Evolutionary conservation across 169 alveolate genomes (phyloP).

Genomic region (Amoebophrya sp.): DNA sequence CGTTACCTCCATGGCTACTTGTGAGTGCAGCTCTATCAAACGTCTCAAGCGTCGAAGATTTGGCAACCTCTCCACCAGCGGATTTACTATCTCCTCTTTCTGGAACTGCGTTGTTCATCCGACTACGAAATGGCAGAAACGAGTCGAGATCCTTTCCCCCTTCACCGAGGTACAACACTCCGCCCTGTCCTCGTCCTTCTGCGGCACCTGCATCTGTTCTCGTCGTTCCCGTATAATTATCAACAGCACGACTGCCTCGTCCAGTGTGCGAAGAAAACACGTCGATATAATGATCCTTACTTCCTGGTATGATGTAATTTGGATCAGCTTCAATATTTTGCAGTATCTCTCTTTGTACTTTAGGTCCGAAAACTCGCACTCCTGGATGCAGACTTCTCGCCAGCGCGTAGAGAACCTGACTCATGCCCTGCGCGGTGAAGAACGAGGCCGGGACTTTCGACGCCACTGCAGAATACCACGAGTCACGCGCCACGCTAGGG

Average conservation of each 20-base stretch:
- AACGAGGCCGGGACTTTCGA: neutral
- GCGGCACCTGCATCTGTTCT: too few relatives aligned
- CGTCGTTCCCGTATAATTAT: too few relatives aligned
- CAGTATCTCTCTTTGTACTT: neutral
- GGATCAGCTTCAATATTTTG: neutral
- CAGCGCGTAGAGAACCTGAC: slow-evolving; percentile 5
- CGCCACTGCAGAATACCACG: neutral
- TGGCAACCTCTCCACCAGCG: too few relatives aligned
- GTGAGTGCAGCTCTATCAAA: neutral
- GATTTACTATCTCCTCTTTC: too few relatives aligned
- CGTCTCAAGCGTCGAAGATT: neutral
- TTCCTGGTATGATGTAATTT: neutral
- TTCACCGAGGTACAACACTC: too few relatives aligned
- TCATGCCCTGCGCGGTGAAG: slow-evolving; percentile 23
- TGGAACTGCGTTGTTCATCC: too few relatives aligned
- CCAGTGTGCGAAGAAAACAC: too few relatives aligned
- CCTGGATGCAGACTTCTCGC: neutral
- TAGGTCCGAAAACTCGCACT: neutral
- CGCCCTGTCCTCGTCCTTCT: too few relatives aligned
- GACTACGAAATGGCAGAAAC: too few relatives aligned
- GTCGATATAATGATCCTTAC: neutral
- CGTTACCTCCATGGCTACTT: neutral
- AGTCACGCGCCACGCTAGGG: neutral
- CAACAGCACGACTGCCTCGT: too few relatives aligned
- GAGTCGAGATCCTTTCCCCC: too few relatives aligned